Conservation (phyloP, 768 basidiomycete genomes). For the Mycena rosella region DNA sequence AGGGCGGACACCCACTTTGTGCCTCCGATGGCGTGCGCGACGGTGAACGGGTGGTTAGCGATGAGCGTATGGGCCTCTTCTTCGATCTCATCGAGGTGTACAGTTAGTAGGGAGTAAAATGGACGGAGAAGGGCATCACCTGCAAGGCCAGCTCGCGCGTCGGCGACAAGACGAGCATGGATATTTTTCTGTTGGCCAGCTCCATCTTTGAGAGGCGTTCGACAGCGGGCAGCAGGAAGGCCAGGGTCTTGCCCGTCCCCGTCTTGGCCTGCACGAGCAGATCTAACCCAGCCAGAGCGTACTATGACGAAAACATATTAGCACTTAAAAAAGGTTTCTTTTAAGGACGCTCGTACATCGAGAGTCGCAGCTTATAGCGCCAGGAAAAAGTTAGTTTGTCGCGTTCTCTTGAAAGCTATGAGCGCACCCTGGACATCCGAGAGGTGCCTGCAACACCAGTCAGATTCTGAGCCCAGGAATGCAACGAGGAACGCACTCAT, state of each 20-base stretch:
- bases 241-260: slow-evolving; percentile 76
- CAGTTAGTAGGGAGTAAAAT: neutral
- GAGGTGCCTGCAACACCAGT: slow-evolving; percentile 49
- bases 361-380: slow-evolving; percentile 55
- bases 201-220: slow-evolving; percentile 68
- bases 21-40: slow-evolving; percentile 67
- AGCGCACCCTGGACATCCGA: slow-evolving; percentile 61
- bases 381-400: neutral
- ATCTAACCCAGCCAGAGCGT: slow-evolving; percentile 57
- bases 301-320: slow-evolving; percentile 39
- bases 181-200: slow-evolving; percentile 51
- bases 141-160: slow-evolving; percentile 83
- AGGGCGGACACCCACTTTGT: slow-evolving; percentile 54
- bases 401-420: neutral
- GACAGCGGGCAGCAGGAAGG: slow-evolving; percentile 82
- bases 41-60: slow-evolving; percentile 54
- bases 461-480: slow-evolving; percentile 1
- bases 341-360: slow-evolving; percentile 42
- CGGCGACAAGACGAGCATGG: slow-evolving; percentile 76
- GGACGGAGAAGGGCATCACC: slow-evolving; percentile 59
- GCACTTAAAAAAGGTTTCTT: neutral
- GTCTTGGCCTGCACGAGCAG: slow-evolving; percentile 68
- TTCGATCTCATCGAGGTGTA: slow-evolving; percentile 61
- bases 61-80: slow-evolving; percentile 70
- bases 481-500: slow-evolving; percentile 51